Conservation (phyloP, 805 yeast species). For the Ogataea haglerorum region DNA sequence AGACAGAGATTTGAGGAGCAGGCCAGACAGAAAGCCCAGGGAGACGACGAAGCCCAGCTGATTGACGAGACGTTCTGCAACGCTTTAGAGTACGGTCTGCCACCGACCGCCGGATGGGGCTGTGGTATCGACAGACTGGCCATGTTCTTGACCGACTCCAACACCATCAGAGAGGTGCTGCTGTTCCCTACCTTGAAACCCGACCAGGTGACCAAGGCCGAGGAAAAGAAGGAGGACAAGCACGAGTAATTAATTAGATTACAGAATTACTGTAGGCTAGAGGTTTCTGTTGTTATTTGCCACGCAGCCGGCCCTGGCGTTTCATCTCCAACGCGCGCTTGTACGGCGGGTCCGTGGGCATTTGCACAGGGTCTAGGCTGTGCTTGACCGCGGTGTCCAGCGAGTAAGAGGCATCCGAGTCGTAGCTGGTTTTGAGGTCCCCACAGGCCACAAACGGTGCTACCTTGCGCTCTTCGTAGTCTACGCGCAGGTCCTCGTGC, state of each 20-base stretch:
- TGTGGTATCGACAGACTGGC: conserved; percentile 98
- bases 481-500: conserved; percentile 46
- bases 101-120: conserved; percentile 99
- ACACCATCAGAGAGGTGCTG: conserved; percentile 95
- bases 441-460: conserved; percentile 98
- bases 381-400: conserved; percentile 40
- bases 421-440: conserved; percentile 71
- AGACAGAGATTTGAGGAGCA: conserved; percentile 97
- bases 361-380: conserved; percentile 87
- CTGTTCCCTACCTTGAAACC: conserved; percentile 99
- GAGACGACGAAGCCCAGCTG: conserved; percentile 98
- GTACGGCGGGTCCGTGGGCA: conserved; percentile 97
- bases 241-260: conserved; percentile 1
- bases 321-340: conserved; percentile 86
- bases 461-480: conserved; percentile 62
- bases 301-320: conserved; percentile 58
- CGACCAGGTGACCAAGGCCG: conserved; percentile 49
- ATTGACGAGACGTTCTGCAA: conserved; percentile 96
- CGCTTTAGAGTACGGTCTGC: conserved; percentile 96
- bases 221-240: conserved; percentile 26
- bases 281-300: conserved; percentile 15
- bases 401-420: conserved; percentile 92
- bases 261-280: neutral
- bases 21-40: conserved; percentile 97
- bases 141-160: conserved; percentile 95